Evolutionary conservation across 305 asterid species (phyloP), one percentile per base, ranked within the genome.

Genomic region (Ilex paraguariensis): DNA sequence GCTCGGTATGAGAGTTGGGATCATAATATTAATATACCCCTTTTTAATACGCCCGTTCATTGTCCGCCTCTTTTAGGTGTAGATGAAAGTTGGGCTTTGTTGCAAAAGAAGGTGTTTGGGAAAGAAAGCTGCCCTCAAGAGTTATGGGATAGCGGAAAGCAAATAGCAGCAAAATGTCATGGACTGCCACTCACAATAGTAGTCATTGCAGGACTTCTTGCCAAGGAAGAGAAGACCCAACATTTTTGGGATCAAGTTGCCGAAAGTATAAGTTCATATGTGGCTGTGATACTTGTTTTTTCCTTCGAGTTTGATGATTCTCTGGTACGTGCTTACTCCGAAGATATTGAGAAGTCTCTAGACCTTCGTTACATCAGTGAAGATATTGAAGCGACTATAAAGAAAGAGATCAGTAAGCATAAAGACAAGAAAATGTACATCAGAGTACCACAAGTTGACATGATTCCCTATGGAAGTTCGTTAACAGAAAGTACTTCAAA

Each of bases 401-500:
- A 21, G 28, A 21, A 21, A 21, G 28, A 4, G 42, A 36, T 8
- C 9, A 36, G 7, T 36, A 36, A 36, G 42, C 42, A 36, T 36
- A 4, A 36, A 4, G 3, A 36, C 7, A 36, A 36, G 42, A 36
- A 36, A 4, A 36, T 4, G 42, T 36, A 8, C 53, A 12, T 49
- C 15, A n/a, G 5, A 49, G 5, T 7, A 2, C 42, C 42, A 36
- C 9, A 49, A 49, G 16, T 49, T 49, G 53, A 49, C 4, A 49
- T 11, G 53, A 7, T 12, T 49, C 28, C 28, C 56, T 6, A 16
- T 14, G 15, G 65, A 55, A 21, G 69, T 83, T 21, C 78, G 6
- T 36, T 76, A 13, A 74, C 46, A 59, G 64, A 80, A 17, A 80
- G 80, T 13, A 60, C 56, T 46, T 57, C 67, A 30, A 75, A 77